phyloP scores from a whole-genome alignment of 805 yeast species.

The Ogataea allantospora region DNA sequence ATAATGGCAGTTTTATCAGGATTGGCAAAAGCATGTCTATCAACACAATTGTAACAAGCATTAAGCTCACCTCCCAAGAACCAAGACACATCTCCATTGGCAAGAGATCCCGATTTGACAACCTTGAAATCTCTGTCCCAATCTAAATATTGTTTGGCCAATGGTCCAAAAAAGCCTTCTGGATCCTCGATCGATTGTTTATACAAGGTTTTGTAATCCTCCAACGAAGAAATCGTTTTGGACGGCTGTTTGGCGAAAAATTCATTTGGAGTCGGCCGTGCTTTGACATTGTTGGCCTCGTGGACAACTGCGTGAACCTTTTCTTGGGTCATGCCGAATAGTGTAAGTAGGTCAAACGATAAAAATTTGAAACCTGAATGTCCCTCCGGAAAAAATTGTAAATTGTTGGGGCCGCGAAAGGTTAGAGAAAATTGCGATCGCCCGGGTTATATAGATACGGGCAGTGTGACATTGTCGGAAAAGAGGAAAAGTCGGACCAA shows the following conservation, averaged over 20 bases:
- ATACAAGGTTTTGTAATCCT: slow-evolving; percentile 69
- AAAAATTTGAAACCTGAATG: slow-evolving; percentile 5
- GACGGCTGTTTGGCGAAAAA: slow-evolving; percentile 60
- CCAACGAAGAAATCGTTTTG: slow-evolving; percentile 56
- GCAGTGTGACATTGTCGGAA: slow-evolving; percentile 7
- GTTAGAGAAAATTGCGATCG: slow-evolving; percentile 7
- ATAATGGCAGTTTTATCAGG: slow-evolving; percentile 84
- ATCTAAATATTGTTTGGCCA: slow-evolving; percentile 66
- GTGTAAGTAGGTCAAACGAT: slow-evolving; percentile 5
- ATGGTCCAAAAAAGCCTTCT: slow-evolving; percentile 71
- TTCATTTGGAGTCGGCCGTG: slow-evolving; percentile 51
- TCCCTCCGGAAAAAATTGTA: slow-evolving; percentile 12
- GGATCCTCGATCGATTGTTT: slow-evolving; percentile 78
- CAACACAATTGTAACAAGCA: slow-evolving; percentile 92
- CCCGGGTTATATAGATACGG: slow-evolving; percentile 6
- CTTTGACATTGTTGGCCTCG: slow-evolving; percentile 53
- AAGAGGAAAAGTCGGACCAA: slow-evolving; percentile 3
- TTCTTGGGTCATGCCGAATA: slow-evolving; percentile 22
- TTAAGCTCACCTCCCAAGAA: slow-evolving; percentile 90
- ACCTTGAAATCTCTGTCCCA: slow-evolving; percentile 80
- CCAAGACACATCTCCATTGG: slow-evolving; percentile 86
- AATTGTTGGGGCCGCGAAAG: slow-evolving; percentile 13
- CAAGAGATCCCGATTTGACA: slow-evolving; percentile 62
- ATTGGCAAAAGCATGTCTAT: slow-evolving; percentile 85
- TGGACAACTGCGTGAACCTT: slow-evolving; percentile 49